phyloP scores from a whole-genome alignment of 495 filamentous ascomycete genomes.

The Aspergillus funiculosus region DNA sequence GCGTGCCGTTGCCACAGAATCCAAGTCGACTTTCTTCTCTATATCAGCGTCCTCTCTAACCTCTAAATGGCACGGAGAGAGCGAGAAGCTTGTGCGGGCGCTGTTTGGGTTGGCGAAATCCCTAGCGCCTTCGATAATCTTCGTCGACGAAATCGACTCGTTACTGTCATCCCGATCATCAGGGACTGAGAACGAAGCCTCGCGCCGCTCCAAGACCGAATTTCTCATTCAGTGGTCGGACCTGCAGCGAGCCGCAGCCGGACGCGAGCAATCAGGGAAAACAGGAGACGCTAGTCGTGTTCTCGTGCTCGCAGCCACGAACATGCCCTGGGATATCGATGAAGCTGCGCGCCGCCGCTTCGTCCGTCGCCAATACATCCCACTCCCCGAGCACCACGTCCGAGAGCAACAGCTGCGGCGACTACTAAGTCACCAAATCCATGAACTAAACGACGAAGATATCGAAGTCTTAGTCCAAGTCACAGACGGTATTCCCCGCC shows the following conservation, averaged over 20 bases:
- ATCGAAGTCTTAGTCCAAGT: constrained; percentile 70
- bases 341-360: constrained; percentile 90
- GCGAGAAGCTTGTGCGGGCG: constrained; percentile 91
- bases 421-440: constrained; percentile 80
- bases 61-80: constrained; percentile 94
- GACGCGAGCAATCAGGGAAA: constrained; percentile 62
- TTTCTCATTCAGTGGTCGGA: constrained; percentile 98
- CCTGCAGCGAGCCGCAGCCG: constrained; percentile 84
- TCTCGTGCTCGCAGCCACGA: constrained; percentile 91
- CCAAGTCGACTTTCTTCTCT: constrained; percentile 92
- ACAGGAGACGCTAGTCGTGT: constrained; percentile 86
- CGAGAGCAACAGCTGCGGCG: constrained; percentile 69
- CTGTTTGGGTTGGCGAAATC: constrained; percentile 86
- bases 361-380: constrained; percentile 93
- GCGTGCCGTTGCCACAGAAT: constrained; percentile 90
- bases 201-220: constrained; percentile 91
- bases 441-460: constrained; percentile 67
- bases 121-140: constrained; percentile 93
- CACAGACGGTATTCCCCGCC: constrained; percentile 66
- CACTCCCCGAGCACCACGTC: constrained; percentile 78
- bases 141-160: constrained; percentile 98
- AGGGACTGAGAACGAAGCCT: constrained; percentile 85
- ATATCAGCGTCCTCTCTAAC: constrained; percentile 92
- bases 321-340: constrained; percentile 96
- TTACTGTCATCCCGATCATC: constrained; percentile 79